Evolutionary conservation across 2,329 filamentous ascomycete species (phyloP).

Genomic region (Dryadomyces quercivorus): DNA sequence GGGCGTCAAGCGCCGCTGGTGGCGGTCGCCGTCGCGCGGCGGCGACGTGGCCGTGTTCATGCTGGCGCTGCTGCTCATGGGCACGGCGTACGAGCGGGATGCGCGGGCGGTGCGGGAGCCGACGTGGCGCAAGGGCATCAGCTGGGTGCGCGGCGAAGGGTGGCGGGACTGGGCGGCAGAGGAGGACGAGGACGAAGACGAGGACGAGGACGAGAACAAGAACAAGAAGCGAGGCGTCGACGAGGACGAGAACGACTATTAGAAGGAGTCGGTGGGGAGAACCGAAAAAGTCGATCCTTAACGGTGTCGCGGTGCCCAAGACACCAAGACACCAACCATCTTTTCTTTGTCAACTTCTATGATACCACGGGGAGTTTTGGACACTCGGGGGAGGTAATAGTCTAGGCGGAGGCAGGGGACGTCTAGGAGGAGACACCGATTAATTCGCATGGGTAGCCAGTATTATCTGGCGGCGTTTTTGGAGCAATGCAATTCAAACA

Average conservation of each 20-base stretch:
- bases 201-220: background rate
- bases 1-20: constrained; percentile 80
- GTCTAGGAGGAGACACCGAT: no score
- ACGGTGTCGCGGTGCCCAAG: no score
- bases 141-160: constrained; percentile 63
- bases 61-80: constrained; percentile 62
- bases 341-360: no score
- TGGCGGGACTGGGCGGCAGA: constrained; percentile 55
- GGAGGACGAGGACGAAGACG: constrained; percentile 29
- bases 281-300: no score
- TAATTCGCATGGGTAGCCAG: no score
- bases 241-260: background rate
- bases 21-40: constrained; percentile 75
- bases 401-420: no score
- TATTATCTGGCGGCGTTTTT: no score
- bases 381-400: no score
- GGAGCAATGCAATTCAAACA: no score
- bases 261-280: no score
- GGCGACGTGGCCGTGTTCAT: constrained; percentile 82
- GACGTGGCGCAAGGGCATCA: constrained; percentile 58
- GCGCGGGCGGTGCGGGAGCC: constrained; percentile 55
- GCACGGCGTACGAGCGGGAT: constrained; percentile 63
- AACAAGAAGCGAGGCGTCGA: background rate
- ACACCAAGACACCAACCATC: no score
- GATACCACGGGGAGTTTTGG: no score